phyloP scores from a whole-genome alignment of 306 rosid genomes.

The Senna siamea region DNA sequence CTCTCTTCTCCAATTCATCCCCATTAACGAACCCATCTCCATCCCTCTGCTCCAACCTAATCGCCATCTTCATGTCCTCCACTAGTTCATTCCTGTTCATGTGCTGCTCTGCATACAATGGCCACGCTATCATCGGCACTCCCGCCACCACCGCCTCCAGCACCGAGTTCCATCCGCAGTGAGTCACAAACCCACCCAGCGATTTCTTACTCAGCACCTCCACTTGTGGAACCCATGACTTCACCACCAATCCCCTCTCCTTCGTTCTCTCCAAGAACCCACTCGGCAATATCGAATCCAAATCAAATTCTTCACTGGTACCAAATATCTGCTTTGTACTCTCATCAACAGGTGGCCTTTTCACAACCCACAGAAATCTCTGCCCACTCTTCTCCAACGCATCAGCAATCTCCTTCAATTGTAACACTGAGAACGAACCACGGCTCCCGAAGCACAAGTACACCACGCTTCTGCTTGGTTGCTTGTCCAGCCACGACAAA shows the following conservation, averaged over 20 bases:
- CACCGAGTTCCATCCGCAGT: conserved; percentile 11
- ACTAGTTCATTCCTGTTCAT: not conserved
- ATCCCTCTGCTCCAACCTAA: not conserved
- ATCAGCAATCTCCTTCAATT: conserved; percentile 35
- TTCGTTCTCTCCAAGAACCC: conserved; percentile 46
- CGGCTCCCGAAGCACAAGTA: conserved; percentile 42
- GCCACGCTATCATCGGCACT: conserved; percentile 12
- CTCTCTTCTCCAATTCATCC: not conserved
- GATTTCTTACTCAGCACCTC: conserved; percentile 18
- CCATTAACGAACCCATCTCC: not conserved
- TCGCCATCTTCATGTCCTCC: conserved; percentile 8
- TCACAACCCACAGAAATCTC: conserved; percentile 16
- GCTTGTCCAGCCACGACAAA: conserved; percentile 38
- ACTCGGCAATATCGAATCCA: conserved; percentile 28
- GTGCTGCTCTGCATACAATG: conserved; percentile 7
- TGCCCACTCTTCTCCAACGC: conserved; percentile 30
- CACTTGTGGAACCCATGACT: conserved; percentile 27
- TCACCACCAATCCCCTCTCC: conserved; percentile 48
- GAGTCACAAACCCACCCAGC: conserved; percentile 3
- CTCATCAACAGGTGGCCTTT: conserved; percentile 24
- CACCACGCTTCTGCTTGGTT: conserved; percentile 36
- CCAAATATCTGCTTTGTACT: not conserved
- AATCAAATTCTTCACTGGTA: not conserved
- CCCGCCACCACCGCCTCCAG: conserved; percentile 14
- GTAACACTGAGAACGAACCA: conserved; percentile 24